phyloP scores from a whole-genome alignment of 139 green algal genomes.

The Closterium sp. region DNA sequence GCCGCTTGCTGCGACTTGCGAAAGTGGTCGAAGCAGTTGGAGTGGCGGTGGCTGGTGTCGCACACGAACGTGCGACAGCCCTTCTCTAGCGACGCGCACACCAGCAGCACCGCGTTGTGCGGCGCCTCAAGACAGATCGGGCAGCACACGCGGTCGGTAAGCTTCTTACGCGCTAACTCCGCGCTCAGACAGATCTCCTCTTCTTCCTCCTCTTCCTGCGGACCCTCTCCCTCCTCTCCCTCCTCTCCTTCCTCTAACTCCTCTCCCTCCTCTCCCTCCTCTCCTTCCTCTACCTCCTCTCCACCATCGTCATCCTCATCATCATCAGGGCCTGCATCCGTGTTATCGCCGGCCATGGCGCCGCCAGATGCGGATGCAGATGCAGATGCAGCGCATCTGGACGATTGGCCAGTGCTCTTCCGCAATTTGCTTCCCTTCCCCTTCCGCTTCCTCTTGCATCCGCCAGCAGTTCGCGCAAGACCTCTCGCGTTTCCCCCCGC shows the following conservation, averaged over 20 bases:
- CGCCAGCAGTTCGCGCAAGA: no score
- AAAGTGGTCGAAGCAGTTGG: conserved; percentile 33
- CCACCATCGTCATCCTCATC: not conserved
- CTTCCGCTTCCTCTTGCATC: not conserved
- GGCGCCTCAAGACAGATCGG: conserved; percentile 36
- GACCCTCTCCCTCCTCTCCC: not conserved
- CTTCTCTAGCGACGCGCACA: conserved; percentile 26
- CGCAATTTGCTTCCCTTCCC: not conserved
- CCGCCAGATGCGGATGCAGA: not conserved
- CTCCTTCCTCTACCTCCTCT: no score
- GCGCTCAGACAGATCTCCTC: not conserved
- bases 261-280: not conserved
- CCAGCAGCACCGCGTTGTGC: conserved; percentile 39
- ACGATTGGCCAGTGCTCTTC: not conserved
- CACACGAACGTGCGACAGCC: conserved; percentile 33
- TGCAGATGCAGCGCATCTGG: not conserved
- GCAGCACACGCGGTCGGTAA: conserved; percentile 11
- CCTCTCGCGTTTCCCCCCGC: not conserved
- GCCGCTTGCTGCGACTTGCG: conserved; percentile 5
- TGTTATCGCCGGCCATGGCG: not conserved
- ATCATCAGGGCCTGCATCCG: not conserved
- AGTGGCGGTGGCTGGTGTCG: conserved; percentile 33
- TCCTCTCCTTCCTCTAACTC: not conserved
- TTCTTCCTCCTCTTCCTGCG: not conserved
- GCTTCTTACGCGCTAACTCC: not conserved